These are phyloP conservation scores for Rhododendron vialii DNA, from an alignment of 148 eudicot species.

Conservation along the genomic window DNA sequence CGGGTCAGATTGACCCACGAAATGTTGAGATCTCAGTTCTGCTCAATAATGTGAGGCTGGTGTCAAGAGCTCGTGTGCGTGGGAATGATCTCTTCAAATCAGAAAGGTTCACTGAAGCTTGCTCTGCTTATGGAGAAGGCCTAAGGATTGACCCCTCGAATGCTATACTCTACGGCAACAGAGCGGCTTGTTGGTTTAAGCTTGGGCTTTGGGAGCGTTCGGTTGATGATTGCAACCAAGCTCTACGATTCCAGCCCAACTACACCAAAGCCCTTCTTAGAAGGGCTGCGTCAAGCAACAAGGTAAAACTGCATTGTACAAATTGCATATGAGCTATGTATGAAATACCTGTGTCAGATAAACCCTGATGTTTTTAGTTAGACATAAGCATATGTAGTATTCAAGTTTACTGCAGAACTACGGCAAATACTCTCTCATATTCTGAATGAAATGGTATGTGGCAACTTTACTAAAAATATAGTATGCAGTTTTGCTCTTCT, in stretches of 20 bases:
- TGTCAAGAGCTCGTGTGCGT: slow-evolving; percentile 69
- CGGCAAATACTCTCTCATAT: not conserved
- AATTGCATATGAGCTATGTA: not conserved
- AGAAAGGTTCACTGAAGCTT: slow-evolving; percentile 87
- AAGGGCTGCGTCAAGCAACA: slow-evolving; percentile 73
- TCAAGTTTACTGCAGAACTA: not conserved
- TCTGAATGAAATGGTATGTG: not conserved
- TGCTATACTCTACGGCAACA: slow-evolving; percentile 78
- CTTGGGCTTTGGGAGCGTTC: slow-evolving; percentile 73
- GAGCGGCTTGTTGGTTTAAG: slow-evolving; percentile 94
- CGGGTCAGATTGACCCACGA: slow-evolving; percentile 53
- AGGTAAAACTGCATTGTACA: slow-evolving; percentile 33
- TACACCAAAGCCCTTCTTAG: slow-evolving; percentile 89
- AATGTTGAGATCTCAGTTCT: slow-evolving; percentile 48
- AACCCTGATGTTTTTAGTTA: not conserved
- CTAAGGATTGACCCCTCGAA: slow-evolving; percentile 66
- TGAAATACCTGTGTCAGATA: not conserved
- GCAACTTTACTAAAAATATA: not conserved
- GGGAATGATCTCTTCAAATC: slow-evolving; percentile 86
- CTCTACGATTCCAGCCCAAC: slow-evolving; percentile 67
- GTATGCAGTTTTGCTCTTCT: not conserved
- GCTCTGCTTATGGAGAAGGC: slow-evolving; percentile 90
- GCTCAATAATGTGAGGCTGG: slow-evolving; percentile 63
- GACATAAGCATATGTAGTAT: not conserved
- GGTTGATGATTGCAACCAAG: slow-evolving; percentile 78